A percentile compares a stretch with the other conserved stretches of the same genome.
These are phyloP conservation scores for Trichoderma sp. DNA, from an alignment of 2,329 filamentous ascomycete genomes.

Conservation along the genomic window DNA sequence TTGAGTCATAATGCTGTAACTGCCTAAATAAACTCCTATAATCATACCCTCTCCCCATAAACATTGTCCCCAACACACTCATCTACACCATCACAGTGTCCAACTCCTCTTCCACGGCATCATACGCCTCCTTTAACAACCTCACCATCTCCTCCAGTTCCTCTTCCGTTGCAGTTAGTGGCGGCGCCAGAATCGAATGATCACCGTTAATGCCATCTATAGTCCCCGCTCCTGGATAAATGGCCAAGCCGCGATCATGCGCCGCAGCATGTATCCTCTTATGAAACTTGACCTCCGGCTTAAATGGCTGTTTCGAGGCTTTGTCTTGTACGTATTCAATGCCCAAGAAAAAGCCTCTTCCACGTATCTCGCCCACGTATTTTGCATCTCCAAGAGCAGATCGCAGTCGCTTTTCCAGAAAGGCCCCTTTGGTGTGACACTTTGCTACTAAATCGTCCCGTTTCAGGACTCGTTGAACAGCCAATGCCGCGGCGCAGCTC, in stretches of 20 bases:
- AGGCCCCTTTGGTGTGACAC: conserved; percentile 56
- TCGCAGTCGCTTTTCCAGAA: conserved; percentile 51
- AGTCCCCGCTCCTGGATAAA: conserved; percentile 68
- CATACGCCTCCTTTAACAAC: conserved; percentile 28
- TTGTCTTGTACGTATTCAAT: conserved; percentile 50
- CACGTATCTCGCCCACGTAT: conserved; percentile 64
- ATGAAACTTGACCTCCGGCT: conserved; percentile 36
- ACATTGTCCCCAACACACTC: background rate
- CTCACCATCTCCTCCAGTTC: conserved; percentile 32
- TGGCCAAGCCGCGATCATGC: conserved; percentile 42
- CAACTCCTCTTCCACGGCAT: conserved; percentile 20
- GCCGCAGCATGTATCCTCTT: conserved; percentile 38
- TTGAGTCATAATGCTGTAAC: no score
- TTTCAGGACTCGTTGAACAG: conserved; percentile 63
- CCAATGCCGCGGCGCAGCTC: conserved; percentile 63
- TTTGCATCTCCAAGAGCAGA: conserved; percentile 48
- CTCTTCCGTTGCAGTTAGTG: conserved; percentile 62
- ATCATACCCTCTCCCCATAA: no score
- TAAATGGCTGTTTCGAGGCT: conserved; percentile 43
- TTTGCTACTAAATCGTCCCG: conserved; percentile 63
- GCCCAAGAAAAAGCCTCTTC: conserved; percentile 57
- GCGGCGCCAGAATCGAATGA: conserved; percentile 71
- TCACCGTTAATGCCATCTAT: conserved; percentile 66
- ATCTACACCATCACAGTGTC: background rate
- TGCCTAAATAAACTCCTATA: no score